Conservation (phyloP, 441 rosid genomes). For the Erysimum pusillum region DNA sequence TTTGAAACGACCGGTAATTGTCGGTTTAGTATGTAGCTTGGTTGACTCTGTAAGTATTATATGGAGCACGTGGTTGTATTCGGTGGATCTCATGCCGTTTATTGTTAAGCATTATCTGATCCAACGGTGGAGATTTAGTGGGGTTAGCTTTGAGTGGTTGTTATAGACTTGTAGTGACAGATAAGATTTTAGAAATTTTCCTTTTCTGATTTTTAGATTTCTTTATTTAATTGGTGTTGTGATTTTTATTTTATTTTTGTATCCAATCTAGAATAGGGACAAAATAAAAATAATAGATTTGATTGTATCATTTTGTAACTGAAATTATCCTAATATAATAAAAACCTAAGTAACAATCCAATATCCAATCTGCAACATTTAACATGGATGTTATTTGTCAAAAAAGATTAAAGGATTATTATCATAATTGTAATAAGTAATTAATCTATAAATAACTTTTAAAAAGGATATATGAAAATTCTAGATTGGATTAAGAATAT, state of each 20-base stretch:
- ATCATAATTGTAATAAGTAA: background rate
- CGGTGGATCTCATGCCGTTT: slow-evolving; percentile 18
- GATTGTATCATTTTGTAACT: too few relatives aligned
- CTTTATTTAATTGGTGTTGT: background rate
- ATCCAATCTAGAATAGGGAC: background rate
- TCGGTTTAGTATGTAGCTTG: slow-evolving; percentile 27
- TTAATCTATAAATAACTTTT: too few relatives aligned
- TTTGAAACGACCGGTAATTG: slow-evolving; percentile 15
- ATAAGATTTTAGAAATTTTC: background rate
- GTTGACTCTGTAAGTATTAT: slow-evolving; percentile 13
- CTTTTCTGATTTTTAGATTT: too few relatives aligned
- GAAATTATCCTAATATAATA: too few relatives aligned
- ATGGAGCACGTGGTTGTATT: slow-evolving; percentile 25
- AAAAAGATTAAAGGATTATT: background rate
- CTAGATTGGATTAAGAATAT: background rate
- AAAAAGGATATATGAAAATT: background rate
- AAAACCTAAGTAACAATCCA: too few relatives aligned
- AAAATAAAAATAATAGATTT: too few relatives aligned
- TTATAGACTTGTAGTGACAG: background rate
- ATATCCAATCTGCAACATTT: too few relatives aligned
- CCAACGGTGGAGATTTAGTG: slow-evolving; percentile 26
- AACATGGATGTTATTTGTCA: too few relatives aligned
- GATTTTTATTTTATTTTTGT: background rate
- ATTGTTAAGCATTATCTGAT: background rate
- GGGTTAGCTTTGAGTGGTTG: background rate